Percentiles rank a stretch among this genome's conserved stretches.
phyloP scores from a whole-genome alignment of 495 filamentous ascomycete genomes.

The Saxophila tyrrhenica region DNA sequence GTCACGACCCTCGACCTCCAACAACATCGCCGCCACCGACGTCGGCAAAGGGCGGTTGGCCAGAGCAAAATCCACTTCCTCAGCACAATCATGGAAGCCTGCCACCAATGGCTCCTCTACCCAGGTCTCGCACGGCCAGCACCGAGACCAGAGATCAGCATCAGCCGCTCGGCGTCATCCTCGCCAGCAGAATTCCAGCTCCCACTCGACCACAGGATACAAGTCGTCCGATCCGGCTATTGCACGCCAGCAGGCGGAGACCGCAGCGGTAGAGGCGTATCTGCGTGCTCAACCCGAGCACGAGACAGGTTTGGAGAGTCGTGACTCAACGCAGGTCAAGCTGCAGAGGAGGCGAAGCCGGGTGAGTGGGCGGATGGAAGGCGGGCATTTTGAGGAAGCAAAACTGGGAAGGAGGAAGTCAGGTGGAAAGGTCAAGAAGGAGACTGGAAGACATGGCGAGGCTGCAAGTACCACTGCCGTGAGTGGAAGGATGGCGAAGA shows the following conservation, averaged over 20 bases:
- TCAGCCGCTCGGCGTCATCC: too few species aligned
- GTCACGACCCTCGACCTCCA: background rate
- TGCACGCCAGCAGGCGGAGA: constrained; percentile 25
- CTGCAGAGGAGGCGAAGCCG: constrained; percentile 11
- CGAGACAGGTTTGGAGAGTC: background rate
- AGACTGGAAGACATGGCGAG: background rate
- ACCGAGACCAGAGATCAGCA: too few species aligned
- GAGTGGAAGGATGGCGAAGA: constrained; percentile 5
- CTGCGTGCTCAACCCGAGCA: constrained; percentile 17
- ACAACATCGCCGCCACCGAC: constrained; percentile 10
- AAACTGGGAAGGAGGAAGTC: constrained; percentile 13
- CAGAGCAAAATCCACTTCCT: constrained; percentile 25
- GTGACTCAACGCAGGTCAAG: background rate
- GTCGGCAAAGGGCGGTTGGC: constrained; percentile 19
- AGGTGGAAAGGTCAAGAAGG: background rate
- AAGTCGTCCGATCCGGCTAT: constrained; percentile 25
- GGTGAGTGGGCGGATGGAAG: constrained; percentile 7
- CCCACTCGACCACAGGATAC: background rate
- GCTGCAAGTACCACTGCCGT: background rate
- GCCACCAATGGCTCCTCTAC: too few species aligned
- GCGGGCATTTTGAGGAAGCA: constrained; percentile 19
- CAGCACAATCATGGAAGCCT: too few species aligned
- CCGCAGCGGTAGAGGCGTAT: constrained; percentile 27
- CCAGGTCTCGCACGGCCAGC: too few species aligned
- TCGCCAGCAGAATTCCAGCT: background rate